Percentiles rank a stretch among this genome's conserved stretches.
phyloP scores from a whole-genome alignment of 768 basidiomycete species.

The Boletus eberwhitei region DNA sequence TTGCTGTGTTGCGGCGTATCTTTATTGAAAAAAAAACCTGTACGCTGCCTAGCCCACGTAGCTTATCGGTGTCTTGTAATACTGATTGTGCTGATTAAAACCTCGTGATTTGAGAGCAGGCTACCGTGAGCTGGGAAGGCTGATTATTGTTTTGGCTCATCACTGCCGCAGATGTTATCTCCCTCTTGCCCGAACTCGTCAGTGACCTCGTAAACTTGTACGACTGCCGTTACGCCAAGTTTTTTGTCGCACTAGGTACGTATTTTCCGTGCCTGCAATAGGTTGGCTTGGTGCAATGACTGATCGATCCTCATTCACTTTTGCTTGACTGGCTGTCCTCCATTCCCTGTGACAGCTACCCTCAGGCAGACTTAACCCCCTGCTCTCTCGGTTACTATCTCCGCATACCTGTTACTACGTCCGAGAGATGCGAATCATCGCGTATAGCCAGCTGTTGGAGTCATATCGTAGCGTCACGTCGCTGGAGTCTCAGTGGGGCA shows the following conservation, averaged over 20 bases:
- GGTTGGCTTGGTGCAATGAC: background rate
- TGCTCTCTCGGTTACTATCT: conserved; percentile 82
- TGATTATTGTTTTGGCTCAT: conserved; percentile 57
- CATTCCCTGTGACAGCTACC: conserved; percentile 55
- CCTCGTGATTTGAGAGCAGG: conserved; percentile 6
- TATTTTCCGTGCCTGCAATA: conserved; percentile 1
- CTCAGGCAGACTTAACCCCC: conserved; percentile 85
- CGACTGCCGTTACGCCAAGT: conserved; percentile 91
- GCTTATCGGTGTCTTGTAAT: no score
- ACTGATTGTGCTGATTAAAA: no score
- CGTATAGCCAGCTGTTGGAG: conserved; percentile 90
- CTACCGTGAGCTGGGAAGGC: background rate
- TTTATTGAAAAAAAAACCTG: no score
- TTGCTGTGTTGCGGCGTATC: no score
- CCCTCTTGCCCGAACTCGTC: conserved; percentile 76
- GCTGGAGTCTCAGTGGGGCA: conserved; percentile 75
- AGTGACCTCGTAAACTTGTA: conserved; percentile 83
- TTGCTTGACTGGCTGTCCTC: background rate
- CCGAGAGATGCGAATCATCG: conserved; percentile 93
- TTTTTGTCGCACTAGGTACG: conserved; percentile 85
- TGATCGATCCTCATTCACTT: conserved; percentile 4
- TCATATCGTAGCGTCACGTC: conserved; percentile 88
- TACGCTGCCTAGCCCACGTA: no score
- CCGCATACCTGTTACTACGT: conserved; percentile 88
- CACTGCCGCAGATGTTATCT: conserved; percentile 80